phyloP scores from a whole-genome alignment of 2,329 filamentous ascomycete genomes.

The Dryadomyces sulphureus region DNA sequence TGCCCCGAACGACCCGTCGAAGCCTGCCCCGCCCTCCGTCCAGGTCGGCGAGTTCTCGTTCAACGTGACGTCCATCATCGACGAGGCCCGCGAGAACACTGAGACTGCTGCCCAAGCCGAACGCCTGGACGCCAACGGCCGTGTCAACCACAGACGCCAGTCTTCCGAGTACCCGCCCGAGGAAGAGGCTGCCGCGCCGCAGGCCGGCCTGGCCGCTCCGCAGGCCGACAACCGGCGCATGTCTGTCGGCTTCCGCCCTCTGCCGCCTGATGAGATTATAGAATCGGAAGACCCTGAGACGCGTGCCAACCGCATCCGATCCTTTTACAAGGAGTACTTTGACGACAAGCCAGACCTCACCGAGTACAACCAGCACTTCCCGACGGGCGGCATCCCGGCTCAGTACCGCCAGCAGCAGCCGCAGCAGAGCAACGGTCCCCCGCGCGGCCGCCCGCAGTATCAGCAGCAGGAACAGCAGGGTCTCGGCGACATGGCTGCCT shows the following conservation, averaged over 20 bases:
- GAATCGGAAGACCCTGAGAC: conserved; percentile 82
- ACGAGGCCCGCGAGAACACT: conserved; percentile 16
- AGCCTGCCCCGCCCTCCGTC: no score
- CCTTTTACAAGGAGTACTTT: conserved; percentile 99
- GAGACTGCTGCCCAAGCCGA: background rate
- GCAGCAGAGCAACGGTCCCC: background rate
- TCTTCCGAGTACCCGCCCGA: conserved; percentile 14
- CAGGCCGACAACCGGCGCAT: conserved; percentile 35
- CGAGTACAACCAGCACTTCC: conserved; percentile 14
- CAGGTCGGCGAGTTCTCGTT: background rate
- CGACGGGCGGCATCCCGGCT: conserved; percentile 7
- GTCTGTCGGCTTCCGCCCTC: conserved; percentile 64
- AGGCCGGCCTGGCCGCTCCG: conserved; percentile 36
- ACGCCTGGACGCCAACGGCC: conserved; percentile 9
- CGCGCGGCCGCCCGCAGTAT: conserved; percentile 37
- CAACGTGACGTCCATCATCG: conserved; percentile 14
- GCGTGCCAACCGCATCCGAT: conserved; percentile 88
- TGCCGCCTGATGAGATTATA: conserved; percentile 70
- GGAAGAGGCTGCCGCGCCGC: conserved; percentile 8
- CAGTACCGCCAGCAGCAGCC: conserved; percentile 3
- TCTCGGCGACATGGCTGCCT: conserved; percentile 45
- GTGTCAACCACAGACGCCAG: conserved; percentile 13
- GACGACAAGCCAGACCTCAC: conserved; percentile 49
- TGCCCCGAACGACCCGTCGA: background rate
- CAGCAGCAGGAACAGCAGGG: conserved; percentile 64